Conservation (phyloP, 1,284 basidiomycete genomes). For the Cutaneotrichosporon cyanovorans region DNA sequence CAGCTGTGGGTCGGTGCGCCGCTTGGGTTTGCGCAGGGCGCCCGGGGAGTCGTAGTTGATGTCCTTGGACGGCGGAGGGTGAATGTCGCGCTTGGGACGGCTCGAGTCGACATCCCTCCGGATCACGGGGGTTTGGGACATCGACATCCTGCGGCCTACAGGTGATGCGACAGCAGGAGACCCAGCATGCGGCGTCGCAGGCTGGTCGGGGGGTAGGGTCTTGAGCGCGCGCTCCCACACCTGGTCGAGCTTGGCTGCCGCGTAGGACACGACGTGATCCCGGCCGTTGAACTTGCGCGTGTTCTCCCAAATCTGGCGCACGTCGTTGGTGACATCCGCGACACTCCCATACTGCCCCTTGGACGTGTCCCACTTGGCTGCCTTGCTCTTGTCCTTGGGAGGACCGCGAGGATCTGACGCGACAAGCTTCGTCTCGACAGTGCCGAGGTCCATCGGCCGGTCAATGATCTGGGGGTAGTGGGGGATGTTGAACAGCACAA, state of each 20-base stretch:
- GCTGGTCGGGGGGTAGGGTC: constrained; percentile 58
- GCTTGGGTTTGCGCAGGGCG: constrained; percentile 48
- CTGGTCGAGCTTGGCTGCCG: constrained; percentile 73
- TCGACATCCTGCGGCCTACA: constrained; percentile 18
- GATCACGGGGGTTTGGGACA: constrained; percentile 40
- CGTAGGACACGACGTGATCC: constrained; percentile 69
- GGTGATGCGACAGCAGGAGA: constrained; percentile 20
- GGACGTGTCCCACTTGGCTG: constrained; percentile 44
- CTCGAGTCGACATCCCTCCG: constrained; percentile 50
- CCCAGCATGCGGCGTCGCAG: constrained; percentile 9
- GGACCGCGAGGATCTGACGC: constrained; percentile 59
- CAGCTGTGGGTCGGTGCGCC: constrained; percentile 71
- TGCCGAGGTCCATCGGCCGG: constrained; percentile 91
- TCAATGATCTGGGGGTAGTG: constrained; percentile 84
- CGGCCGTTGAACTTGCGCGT: constrained; percentile 87
- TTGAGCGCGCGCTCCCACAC: constrained; percentile 83
- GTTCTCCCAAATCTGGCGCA: constrained; percentile 81
- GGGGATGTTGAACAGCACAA: constrained; percentile 80
- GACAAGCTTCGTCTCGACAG: constrained; percentile 78
- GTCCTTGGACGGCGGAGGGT: constrained; percentile 88
- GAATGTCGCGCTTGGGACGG: constrained; percentile 95
- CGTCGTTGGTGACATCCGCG: constrained; percentile 72
- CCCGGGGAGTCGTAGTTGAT: constrained; percentile 65
- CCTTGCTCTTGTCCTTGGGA: constrained; percentile 52
- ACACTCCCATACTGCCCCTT: constrained; percentile 67